Evolutionary conservation across 495 filamentous ascomycete genomes (phyloP), one percentile per base, ranked within the genome.

Genomic region (Xylaria nigripes): DNA sequence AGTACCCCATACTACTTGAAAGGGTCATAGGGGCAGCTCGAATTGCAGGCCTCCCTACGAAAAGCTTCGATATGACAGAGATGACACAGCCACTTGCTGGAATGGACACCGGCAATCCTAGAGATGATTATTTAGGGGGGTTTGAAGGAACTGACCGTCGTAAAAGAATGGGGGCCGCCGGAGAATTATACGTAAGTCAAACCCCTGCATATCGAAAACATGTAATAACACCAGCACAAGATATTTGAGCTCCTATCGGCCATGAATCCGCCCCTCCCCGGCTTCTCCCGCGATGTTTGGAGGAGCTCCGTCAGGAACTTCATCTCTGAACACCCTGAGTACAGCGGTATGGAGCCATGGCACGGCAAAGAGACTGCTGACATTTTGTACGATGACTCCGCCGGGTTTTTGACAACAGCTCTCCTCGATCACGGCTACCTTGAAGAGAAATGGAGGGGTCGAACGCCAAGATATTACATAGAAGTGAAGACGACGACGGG

Each of bases 401-500:
- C 21, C 29, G 48, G 48, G 18, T 6, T 34, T 7, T 34, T 50
- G 13, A 50, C 48, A 27, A 16, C 30, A 21, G 32, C 38, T n/a
- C 32, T 50, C 9, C 38, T 50, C 19, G 21, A 34, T 3, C 22
- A 38, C 30, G 48, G 29, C 4, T 50, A 50, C 16, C 38, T 50
- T 9, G 38, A 50, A 12, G 48, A 15, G 16, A 34, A 19, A 13
- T 50, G 48, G 48, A 4, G 19, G 1, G 25, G 48, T 22, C 32
- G 38, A 21, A 34, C 7, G 6, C 48, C 29, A 16, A 36, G 18
- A 21, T 50, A 50, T 24, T 50, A 50, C 38, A 50, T 50, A 24
- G 48, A 50, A 40, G 48, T 50, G 8, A 50, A 50, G 29, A 38
- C 30, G 27, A 48, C 56, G 23, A 18, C 8, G 21, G 53, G 49